These are phyloP conservation scores for Pilaira anomala DNA, from an alignment of 192 early-diverging fungal species.

Conservation along the genomic window DNA sequence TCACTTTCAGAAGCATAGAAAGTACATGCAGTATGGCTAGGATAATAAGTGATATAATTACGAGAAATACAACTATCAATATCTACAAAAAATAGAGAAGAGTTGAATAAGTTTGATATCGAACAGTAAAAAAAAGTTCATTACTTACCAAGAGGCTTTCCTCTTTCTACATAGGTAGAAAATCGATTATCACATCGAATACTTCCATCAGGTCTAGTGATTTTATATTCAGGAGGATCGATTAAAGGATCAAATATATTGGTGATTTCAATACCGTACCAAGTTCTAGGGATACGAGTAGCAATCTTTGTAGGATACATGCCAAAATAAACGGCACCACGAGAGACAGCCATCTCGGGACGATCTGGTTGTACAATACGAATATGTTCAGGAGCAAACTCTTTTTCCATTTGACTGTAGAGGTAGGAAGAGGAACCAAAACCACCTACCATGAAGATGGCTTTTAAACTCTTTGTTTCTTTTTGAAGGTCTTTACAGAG, in stretches of 20 bases:
- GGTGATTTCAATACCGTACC: conserved; percentile 51
- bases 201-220: conserved; percentile 43
- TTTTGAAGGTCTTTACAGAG: conserved; percentile 37
- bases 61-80: conserved; percentile 45
- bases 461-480: conserved; percentile 35
- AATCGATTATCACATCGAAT: conserved; percentile 46
- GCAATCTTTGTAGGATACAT: conserved; percentile 33
- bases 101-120: not conserved
- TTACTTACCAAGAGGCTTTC: conserved; percentile 36
- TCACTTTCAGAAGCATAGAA: conserved; percentile 31
- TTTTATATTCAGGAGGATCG: conserved; percentile 47
- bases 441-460: conserved; percentile 51
- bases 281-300: conserved; percentile 34
- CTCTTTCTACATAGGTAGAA: conserved; percentile 44
- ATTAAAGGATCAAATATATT: conserved; percentile 41
- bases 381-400: conserved; percentile 29
- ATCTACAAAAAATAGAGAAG: conserved; percentile 31
- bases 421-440: conserved; percentile 49
- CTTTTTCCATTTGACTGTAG: conserved; percentile 40
- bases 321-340: conserved; percentile 46
- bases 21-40: conserved; percentile 32
- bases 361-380: conserved; percentile 19
- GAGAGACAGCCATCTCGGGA: conserved; percentile 40
- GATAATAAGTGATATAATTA: conserved; percentile 36
- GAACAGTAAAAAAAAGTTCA: not conserved